These are phyloP conservation scores for Aschersonia sp. DNA, from an alignment of 2,329 filamentous ascomycete species.

Conservation along the genomic window DNA sequence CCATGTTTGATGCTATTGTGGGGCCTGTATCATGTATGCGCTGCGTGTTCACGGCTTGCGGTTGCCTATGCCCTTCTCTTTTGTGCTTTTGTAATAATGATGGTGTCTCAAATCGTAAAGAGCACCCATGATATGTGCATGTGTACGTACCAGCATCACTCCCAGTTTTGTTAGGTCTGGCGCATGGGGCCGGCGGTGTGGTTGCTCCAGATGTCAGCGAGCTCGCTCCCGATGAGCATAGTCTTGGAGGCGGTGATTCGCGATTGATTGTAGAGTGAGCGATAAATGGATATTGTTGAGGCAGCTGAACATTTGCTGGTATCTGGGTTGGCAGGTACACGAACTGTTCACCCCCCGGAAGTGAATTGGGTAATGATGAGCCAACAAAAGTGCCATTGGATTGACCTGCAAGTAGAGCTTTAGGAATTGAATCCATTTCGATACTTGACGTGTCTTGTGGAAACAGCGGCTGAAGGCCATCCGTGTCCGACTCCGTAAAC, in stretches of 20 bases:
- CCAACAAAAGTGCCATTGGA: background rate
- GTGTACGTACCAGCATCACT: slow-evolving; percentile 86
- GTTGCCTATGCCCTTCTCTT: slow-evolving; percentile 76
- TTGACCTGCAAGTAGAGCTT: slow-evolving; percentile 11
- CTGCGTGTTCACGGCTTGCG: slow-evolving; percentile 27
- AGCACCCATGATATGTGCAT: slow-evolving; percentile 89
- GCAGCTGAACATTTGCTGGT: slow-evolving; percentile 24
- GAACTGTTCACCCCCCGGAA: background rate
- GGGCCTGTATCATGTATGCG: slow-evolving; percentile 20
- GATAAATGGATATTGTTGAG: slow-evolving; percentile 38
- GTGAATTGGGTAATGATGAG: background rate
- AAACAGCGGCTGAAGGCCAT: slow-evolving; percentile 60
- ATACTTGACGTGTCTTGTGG: slow-evolving; percentile 40
- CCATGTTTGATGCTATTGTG: slow-evolving; percentile 32
- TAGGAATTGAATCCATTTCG: slow-evolving; percentile 23
- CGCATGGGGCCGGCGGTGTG: slow-evolving; percentile 16
- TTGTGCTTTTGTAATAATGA: slow-evolving; percentile 88
- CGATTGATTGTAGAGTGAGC: slow-evolving; percentile 19
- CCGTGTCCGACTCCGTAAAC: slow-evolving; percentile 62
- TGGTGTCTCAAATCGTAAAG: slow-evolving; percentile 76
- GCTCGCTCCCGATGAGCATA: slow-evolving; percentile 30
- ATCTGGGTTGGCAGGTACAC: slow-evolving; percentile 17
- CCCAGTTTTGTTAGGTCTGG: slow-evolving; percentile 45
- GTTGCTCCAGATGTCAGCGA: slow-evolving; percentile 22
- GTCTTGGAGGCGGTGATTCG: slow-evolving; percentile 18